Evolutionary conservation across 805 yeast genomes (phyloP), one percentile per base, ranked within the genome.

Genomic region (Grigorovia yakushimaensis): DNA sequence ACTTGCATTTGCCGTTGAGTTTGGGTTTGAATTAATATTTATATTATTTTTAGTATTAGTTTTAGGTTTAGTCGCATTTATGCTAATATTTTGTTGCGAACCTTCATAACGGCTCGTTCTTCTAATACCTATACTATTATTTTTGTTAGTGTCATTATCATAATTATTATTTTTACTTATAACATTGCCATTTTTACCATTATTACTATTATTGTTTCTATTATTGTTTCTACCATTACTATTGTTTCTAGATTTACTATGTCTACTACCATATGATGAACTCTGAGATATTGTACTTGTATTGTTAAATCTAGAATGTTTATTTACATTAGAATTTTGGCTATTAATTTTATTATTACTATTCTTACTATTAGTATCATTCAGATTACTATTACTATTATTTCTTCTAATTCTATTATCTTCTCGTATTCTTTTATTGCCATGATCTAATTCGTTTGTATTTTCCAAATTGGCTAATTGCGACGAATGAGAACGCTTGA

Each of bases 21-120:
- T n/a, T n/a, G n/a, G n/a, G n/a, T n/a, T 38, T 17, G 21, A 19
- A 37, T 24, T 36, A 8, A 18, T 20, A 44, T 24, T 27, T 2
- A 17, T 41, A 27, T 23, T 41, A 27, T 27, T 41, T n/a, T 35
- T 10, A 30, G 19, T 41, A 41, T 24, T 41, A 27, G 4, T 27
- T 23, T 7, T 40, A 22, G n/a, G 22, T n/a, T 23, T 40, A 13
- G 7, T 40, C 4, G 10, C 7, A 15, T 30, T 15, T 13, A 19
- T n/a, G 13, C 10, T 27, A 27, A 3, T 22, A 11, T 23, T 40
- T n/a, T 19, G 19, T 10, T 9, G 5, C 5, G 47, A 40, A 4
- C 47, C 47, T 35, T 48, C 48, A 36, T 48, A 45, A 22, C 47
- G 47, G 9, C 45, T 30, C n/a, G 36, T 9, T 42, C 44, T 42